These are phyloP conservation scores for Saururus chinensis DNA, from an alignment of 164 flowering plant genomes.

Conservation along the genomic window DNA sequence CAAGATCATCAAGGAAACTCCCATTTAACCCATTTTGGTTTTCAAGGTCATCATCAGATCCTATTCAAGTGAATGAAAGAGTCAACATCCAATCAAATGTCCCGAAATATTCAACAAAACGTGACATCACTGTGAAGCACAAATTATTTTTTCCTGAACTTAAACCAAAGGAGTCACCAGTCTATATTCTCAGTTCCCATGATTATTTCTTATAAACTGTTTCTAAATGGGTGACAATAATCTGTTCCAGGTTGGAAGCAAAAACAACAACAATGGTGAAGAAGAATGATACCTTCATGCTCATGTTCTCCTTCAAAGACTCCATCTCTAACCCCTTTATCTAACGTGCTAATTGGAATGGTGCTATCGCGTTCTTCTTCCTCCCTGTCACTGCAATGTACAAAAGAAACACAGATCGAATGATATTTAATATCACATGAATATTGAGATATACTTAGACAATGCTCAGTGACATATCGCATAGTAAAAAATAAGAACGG, in stretches of 20 bases:
- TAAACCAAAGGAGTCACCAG: neutral
- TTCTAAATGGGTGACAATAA: too few species aligned
- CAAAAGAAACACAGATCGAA: too few species aligned
- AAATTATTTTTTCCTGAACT: neutral
- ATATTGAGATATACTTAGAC: too few species aligned
- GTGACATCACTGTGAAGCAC: neutral
- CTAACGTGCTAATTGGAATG: neutral
- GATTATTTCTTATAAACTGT: too few species aligned
- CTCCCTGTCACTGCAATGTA: neutral
- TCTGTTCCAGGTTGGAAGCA: neutral
- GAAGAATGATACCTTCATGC: neutral
- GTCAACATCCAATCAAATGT: neutral
- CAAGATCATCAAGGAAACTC: conserved; percentile 6
- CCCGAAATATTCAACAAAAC: neutral
- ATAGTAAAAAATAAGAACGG: neutral
- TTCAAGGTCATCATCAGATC: too few species aligned
- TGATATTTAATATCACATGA: too few species aligned
- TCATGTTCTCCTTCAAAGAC: neutral
- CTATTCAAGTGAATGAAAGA: too few species aligned
- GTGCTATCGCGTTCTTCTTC: neutral
- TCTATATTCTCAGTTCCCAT: neutral
- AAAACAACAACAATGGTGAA: neutral
- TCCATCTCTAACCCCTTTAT: neutral
- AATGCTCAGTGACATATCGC: too few species aligned
- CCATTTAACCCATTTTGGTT: conserved; percentile 1